Base-by-base conservation (phyloP, 495 filamentous ascomycete species). In the Trichoderma virens region DNA sequence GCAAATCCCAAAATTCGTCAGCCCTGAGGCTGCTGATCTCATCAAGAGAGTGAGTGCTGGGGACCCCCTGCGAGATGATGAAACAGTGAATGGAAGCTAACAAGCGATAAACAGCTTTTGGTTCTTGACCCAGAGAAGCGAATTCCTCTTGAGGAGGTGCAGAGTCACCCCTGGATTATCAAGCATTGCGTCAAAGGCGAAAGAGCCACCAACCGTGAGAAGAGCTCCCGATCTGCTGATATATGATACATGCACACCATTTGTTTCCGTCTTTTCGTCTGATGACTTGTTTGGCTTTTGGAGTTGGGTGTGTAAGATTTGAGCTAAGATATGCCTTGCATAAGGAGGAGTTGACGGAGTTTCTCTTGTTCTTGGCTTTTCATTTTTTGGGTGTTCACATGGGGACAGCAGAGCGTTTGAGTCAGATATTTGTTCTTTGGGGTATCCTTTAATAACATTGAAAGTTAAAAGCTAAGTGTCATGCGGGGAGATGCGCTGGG, bases 71-170 rank as follows among this genome's bases (percentile, higher is more conserved):
- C 13, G 2, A 35, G 65, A 32, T n/a, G 45, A 8, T 59, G 3
- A 41, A 60, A 16, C 34, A 7, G 34, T 47, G 60, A 71, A 70
- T 70, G 13, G 9, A 9, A 56, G 20, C 51, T 56, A 56, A 56
- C 23, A 56, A 28, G 27, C 23, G 1, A 13, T n/a, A n/a, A 28
- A 59, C 18, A 97, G 92, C 79, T 98, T 41, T 84, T 98, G 62
- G 91, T 97, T 25, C 83, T 98, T 64, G 92, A 97, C 67, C 95
- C 94, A 0, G 92, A 96, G 71, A 96, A 96, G 80, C 82, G 94
- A 34, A 90, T 98, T 51, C 83, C 92, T 1, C 82, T 98, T 1
- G 91, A 94, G 18, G 90, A 97, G 39, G 90, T 97, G 60, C 86
- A 91, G 74, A 84, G 82, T 47, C 94, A 98, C 74, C 93, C 94